phyloP scores from a whole-genome alignment of 2,329 filamentous ascomycete genomes.

The Hypoxylon sp. region DNA sequence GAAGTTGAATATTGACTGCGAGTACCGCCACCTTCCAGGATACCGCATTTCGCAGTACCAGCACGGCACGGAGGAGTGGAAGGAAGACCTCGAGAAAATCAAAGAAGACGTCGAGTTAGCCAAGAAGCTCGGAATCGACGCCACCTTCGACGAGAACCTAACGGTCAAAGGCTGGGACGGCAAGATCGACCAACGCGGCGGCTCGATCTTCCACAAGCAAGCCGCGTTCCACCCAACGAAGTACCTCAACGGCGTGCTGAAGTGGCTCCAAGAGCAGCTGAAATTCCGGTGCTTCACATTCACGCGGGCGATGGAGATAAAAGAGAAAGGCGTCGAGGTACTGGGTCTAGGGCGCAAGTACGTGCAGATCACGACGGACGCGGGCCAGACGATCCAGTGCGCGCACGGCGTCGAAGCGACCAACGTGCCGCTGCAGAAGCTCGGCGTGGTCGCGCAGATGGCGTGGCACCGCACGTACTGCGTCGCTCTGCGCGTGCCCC shows the following conservation, averaged over 20 bases:
- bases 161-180: conserved; percentile 67
- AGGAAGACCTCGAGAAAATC: conserved; percentile 62
- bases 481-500: conserved; percentile 68
- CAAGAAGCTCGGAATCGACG: conserved; percentile 61
- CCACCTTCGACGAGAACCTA: conserved; percentile 60
- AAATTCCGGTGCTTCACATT: conserved; percentile 68
- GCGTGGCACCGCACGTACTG: conserved; percentile 69
- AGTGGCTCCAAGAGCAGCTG: conserved; percentile 65
- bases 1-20: conserved; percentile 68
- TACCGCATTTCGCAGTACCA: conserved; percentile 67
- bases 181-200: conserved; percentile 65
- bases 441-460: conserved; percentile 67
- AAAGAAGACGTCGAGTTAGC: conserved; percentile 62
- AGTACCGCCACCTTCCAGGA: conserved; percentile 65
- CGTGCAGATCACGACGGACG: conserved; percentile 63
- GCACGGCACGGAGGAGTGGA: conserved; percentile 58
- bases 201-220: conserved; percentile 62
- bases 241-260: conserved; percentile 67
- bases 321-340: conserved; percentile 64
- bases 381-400: conserved; percentile 63
- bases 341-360: conserved; percentile 61
- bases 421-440: conserved; percentile 68
- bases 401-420: conserved; percentile 68
- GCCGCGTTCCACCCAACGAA: conserved; percentile 71
- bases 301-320: conserved; percentile 63